phyloP scores from a whole-genome alignment of 2,329 filamentous ascomycete species.

The Phaeosphaeria sp. region DNA sequence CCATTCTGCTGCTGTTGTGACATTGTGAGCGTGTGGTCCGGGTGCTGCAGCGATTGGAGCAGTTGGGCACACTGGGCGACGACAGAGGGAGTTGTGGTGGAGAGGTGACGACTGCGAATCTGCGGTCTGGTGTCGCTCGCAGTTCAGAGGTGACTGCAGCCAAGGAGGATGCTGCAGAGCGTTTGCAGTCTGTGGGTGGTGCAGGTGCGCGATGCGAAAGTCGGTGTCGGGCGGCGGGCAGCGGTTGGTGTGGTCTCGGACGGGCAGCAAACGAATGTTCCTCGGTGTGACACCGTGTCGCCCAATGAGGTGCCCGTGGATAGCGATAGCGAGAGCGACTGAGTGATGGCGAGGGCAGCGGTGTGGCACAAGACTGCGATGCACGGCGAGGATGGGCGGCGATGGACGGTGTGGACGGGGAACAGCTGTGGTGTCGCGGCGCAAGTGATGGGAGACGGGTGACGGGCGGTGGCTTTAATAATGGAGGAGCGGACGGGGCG shows the following conservation, averaged over 20 bases:
- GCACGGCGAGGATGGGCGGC: conserved; percentile 5
- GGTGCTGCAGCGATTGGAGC: conserved; percentile 6
- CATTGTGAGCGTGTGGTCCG: conserved; percentile 32
- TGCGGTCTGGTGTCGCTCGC: background rate
- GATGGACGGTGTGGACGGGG: conserved; percentile 1
- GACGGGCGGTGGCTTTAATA: conserved; percentile 25
- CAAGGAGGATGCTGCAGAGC: background rate
- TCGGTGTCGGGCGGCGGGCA: conserved; percentile 7
- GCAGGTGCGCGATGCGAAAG: conserved; percentile 6
- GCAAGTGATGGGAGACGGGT: conserved; percentile 1
- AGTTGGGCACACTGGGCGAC: background rate
- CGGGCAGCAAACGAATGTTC: conserved; percentile 11
- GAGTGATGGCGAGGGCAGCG: conserved; percentile 11
- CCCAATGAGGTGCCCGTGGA: conserved; percentile 4
- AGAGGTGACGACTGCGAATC: background rate
- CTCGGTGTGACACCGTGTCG: conserved; percentile 10
- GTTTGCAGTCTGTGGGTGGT: background rate
- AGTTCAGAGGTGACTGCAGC: background rate
- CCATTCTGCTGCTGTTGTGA: conserved; percentile 47
- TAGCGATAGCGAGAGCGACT: conserved; percentile 17
- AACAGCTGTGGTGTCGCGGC: background rate
- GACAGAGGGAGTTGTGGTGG: background rate
- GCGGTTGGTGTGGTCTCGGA: conserved; percentile 9
- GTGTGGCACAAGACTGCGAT: background rate
- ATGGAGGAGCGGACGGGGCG: conserved; percentile 18